Percentiles rank a stretch among this genome's conserved stretches.
Conservation (phyloP, 345 rosid species). For the Boechera stricta region DNA sequence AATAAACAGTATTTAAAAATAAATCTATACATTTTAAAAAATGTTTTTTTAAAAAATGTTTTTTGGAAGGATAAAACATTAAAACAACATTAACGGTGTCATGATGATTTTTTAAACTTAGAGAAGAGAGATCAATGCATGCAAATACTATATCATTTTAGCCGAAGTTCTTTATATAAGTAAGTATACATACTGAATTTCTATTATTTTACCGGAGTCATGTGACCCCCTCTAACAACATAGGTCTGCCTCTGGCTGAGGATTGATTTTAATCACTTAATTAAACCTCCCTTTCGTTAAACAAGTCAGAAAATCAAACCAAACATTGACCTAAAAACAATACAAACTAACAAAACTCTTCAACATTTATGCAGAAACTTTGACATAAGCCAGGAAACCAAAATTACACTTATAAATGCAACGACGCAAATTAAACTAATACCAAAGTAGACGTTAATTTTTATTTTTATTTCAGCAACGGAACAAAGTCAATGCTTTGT, state of each 20-base stretch:
- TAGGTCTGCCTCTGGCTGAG: not conserved
- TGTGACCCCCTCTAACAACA: too few relatives aligned
- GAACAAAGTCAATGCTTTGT: slow-evolving; percentile 50
- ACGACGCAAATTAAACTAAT: slow-evolving; percentile 1
- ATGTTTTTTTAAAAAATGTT: too few relatives aligned
- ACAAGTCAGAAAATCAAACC: not conserved
- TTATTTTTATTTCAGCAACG: slow-evolving; percentile 27
- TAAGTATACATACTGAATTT: too few relatives aligned
- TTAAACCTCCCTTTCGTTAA: not conserved
- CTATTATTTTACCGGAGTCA: too few relatives aligned
- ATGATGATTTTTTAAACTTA: too few relatives aligned
- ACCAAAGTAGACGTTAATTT: not conserved
- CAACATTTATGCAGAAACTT: slow-evolving; percentile 1
- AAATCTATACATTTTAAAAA: too few relatives aligned
- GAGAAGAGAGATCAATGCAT: too few relatives aligned
- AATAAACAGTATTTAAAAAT: too few relatives aligned
- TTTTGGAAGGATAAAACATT: too few relatives aligned
- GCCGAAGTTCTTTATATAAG: too few relatives aligned
- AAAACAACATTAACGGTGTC: too few relatives aligned
- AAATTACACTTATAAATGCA: not conserved
- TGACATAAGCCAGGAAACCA: not conserved
- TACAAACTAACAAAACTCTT: not conserved
- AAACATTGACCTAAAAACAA: not conserved
- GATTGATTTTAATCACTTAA: not conserved
- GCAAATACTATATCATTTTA: too few relatives aligned